These are phyloP conservation scores for Debaryomyces psychrophilus DNA, from an alignment of 1,139 yeast species.

Conservation along the genomic window DNA sequence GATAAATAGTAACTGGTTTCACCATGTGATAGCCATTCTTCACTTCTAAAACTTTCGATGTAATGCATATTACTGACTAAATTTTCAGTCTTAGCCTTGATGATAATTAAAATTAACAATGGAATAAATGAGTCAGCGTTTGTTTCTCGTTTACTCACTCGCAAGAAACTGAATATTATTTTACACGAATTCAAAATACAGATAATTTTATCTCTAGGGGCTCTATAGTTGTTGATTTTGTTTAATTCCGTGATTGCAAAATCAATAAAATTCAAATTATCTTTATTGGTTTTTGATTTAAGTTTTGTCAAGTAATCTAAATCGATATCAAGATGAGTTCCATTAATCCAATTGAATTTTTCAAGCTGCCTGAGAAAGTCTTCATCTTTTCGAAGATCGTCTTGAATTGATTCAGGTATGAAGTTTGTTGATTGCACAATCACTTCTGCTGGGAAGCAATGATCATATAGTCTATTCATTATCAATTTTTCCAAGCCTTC, in stretches of 20 bases:
- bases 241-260: conserved; percentile 73
- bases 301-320: conserved; percentile 31
- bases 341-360: conserved; percentile 74
- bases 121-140: conserved; percentile 96
- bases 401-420: conserved; percentile 31
- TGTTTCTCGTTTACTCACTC: conserved; percentile 67
- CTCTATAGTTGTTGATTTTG: conserved; percentile 80
- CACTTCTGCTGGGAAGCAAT: conserved; percentile 82
- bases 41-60: conserved; percentile 80
- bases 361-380: conserved; percentile 58
- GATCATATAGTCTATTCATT: conserved; percentile 81
- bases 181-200: conserved; percentile 91
- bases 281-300: conserved; percentile 23
- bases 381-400: conserved; percentile 67
- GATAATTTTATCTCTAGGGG: conserved; percentile 93
- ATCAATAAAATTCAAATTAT: conserved; percentile 61
- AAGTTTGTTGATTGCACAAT: conserved; percentile 50
- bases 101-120: conserved; percentile 72
- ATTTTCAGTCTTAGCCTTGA: conserved; percentile 65
- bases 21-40: conserved; percentile 70
- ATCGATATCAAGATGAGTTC: conserved; percentile 79
- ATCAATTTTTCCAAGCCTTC: conserved; percentile 93
- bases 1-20: conserved; percentile 88
- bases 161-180: conserved; percentile 83
- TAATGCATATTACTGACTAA: conserved; percentile 79